Conservation (phyloP, 169 alveolate species). For the Cryptosporidium sp. region DNA sequence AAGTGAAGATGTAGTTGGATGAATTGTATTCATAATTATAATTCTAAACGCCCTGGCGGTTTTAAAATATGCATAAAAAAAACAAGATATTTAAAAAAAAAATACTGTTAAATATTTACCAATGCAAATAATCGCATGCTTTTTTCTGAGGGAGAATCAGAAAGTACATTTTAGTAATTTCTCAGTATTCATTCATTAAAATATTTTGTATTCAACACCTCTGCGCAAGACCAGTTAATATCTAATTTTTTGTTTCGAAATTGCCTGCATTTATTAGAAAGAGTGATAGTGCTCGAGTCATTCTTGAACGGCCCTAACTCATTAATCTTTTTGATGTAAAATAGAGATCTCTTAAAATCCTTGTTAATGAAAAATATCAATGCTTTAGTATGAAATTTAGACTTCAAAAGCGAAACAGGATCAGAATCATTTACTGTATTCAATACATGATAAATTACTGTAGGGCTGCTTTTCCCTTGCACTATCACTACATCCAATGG, state of each 20-base stretch:
- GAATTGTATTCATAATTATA: slow-evolving; percentile 19
- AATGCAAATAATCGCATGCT: not conserved
- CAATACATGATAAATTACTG: slow-evolving; percentile 60
- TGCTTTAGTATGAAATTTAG: slow-evolving; percentile 65
- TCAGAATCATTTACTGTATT: not conserved
- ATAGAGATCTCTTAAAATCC: slow-evolving; percentile 21
- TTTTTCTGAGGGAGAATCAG: too few species aligned
- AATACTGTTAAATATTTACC: not conserved
- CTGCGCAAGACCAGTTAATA: slow-evolving; percentile 51
- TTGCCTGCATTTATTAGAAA: slow-evolving; percentile 25
- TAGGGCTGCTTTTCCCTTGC: slow-evolving; percentile 67
- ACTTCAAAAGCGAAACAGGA: not conserved
- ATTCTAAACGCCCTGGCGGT: not conserved
- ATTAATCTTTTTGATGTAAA: slow-evolving; percentile 28
- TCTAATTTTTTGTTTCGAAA: slow-evolving; percentile 16
- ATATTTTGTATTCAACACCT: slow-evolving; percentile 15
- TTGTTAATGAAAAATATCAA: slow-evolving; percentile 26
- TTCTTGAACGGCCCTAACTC: not conserved
- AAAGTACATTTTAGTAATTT: not conserved
- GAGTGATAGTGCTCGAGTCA: slow-evolving; percentile 16
- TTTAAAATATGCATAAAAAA: not conserved
- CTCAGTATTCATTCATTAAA: not conserved
- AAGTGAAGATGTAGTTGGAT: slow-evolving; percentile 44
- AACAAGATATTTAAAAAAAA: not conserved
- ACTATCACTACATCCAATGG: slow-evolving; percentile 56